phyloP scores from a whole-genome alignment of 306 rosid genomes.

The Vachellia pachyceras region DNA sequence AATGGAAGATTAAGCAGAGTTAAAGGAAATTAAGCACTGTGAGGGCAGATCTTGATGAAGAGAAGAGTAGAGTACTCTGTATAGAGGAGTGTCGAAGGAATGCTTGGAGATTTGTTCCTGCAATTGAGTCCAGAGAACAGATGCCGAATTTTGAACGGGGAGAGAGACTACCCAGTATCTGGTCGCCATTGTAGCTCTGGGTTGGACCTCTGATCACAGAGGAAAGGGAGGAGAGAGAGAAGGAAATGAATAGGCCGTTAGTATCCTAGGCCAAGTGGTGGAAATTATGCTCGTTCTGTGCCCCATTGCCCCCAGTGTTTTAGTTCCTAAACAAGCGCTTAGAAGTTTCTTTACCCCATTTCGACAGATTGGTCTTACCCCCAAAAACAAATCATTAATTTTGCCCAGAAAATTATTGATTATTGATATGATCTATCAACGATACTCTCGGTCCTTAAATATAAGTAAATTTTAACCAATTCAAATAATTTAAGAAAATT shows the following conservation, averaged over 20 bases:
- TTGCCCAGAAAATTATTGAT: background rate
- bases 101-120: slow-evolving; percentile 93
- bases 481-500: no score
- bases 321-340: background rate
- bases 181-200: slow-evolving; percentile 66
- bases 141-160: slow-evolving; percentile 73
- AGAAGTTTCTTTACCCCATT: no score
- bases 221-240: background rate
- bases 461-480: no score
- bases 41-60: slow-evolving; percentile 40
- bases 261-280: background rate
- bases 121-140: slow-evolving; percentile 76
- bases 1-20: background rate
- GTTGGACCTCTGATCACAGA: slow-evolving; percentile 17
- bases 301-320: background rate
- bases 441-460: no score
- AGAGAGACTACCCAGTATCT: slow-evolving; percentile 94
- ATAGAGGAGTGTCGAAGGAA: slow-evolving; percentile 93
- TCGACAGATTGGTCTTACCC: background rate
- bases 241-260: background rate
- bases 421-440: no score
- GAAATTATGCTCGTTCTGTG: background rate
- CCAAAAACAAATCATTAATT: background rate
- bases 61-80: slow-evolving; percentile 57
- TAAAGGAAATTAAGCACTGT: background rate